These are phyloP conservation scores for Athelia psychrophila DNA, from an alignment of 1,284 basidiomycete species.

Conservation along the genomic window DNA sequence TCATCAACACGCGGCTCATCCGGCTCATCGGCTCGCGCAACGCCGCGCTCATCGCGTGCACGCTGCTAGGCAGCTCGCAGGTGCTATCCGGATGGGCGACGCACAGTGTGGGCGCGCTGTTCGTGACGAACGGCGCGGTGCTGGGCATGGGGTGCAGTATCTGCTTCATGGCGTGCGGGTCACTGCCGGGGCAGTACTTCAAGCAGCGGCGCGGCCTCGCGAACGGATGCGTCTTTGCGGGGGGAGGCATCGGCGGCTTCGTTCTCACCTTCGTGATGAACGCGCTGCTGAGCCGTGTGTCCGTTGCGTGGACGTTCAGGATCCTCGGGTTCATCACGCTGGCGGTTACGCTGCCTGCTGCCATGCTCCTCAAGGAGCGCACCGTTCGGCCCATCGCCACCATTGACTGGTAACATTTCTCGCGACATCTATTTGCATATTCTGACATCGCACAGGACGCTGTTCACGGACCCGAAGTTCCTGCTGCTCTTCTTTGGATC, in stretches of 20 bases:
- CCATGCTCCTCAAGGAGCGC: slow-evolving; percentile 28
- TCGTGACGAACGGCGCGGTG: slow-evolving; percentile 22
- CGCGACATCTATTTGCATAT: too few relatives aligned
- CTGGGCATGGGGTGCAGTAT: slow-evolving; percentile 16
- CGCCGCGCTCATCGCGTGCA: slow-evolving; percentile 20
- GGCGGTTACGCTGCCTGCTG: slow-evolving; percentile 22
- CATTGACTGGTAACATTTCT: slow-evolving; percentile 13
- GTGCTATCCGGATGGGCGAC: slow-evolving; percentile 17
- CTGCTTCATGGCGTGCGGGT: slow-evolving; percentile 23
- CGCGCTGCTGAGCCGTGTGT: slow-evolving; percentile 23
- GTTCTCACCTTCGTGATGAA: slow-evolving; percentile 25
- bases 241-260: slow-evolving; percentile 31
- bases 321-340: slow-evolving; percentile 28
- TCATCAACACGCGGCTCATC: slow-evolving; percentile 25
- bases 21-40: slow-evolving; percentile 22
- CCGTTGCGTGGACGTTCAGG: slow-evolving; percentile 31
- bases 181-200: slow-evolving; percentile 31
- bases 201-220: slow-evolving; percentile 25
- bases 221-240: slow-evolving; percentile 29
- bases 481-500: slow-evolving; percentile 27
- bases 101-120: slow-evolving; percentile 20
- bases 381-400: slow-evolving; percentile 10
- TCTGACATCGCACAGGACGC: slow-evolving; percentile 14
- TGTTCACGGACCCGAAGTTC: slow-evolving; percentile 31
- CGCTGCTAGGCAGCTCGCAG: slow-evolving; percentile 20